Evolutionary conservation across 768 basidiomycete genomes (phyloP).

Genomic region (Cystofilobasidium bisporidii): DNA sequence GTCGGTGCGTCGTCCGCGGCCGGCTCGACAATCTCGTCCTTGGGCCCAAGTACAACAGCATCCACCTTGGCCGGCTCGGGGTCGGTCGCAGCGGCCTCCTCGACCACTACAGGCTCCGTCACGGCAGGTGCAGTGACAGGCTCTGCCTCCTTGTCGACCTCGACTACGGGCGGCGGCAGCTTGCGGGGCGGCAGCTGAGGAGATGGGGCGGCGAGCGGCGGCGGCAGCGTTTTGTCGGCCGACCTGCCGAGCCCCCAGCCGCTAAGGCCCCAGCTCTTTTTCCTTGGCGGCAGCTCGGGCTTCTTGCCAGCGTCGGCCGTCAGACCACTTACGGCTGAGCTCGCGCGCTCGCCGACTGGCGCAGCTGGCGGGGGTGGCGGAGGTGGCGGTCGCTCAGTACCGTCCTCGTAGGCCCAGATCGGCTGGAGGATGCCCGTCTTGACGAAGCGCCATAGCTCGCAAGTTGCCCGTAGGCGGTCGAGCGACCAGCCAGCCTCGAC

Average conservation of each 20-base stretch:
- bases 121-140: not conserved
- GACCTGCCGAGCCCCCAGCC: constrained; percentile 22
- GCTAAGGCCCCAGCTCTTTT: constrained; percentile 17
- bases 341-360: no score
- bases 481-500: constrained; percentile 78
- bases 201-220: not conserved
- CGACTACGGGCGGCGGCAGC: not conserved
- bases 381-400: constrained; percentile 8
- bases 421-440: constrained; percentile 70
- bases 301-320: not conserved
- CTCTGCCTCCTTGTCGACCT: not conserved
- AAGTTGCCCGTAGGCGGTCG: constrained; percentile 69
- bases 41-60: no score
- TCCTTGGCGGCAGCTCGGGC: constrained; percentile 20
- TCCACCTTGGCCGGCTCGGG: no score
- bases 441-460: constrained; percentile 81
- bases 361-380: not conserved
- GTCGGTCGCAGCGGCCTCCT: not conserved
- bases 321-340: not conserved
- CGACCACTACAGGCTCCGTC: not conserved
- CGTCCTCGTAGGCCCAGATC: constrained; percentile 71
- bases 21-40: no score
- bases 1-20: no score
- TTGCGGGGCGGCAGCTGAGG: not conserved
- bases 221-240: not conserved